Evolutionary conservation across 345 rosid species (phyloP).

Genomic region (Eutrema yunnanense): DNA sequence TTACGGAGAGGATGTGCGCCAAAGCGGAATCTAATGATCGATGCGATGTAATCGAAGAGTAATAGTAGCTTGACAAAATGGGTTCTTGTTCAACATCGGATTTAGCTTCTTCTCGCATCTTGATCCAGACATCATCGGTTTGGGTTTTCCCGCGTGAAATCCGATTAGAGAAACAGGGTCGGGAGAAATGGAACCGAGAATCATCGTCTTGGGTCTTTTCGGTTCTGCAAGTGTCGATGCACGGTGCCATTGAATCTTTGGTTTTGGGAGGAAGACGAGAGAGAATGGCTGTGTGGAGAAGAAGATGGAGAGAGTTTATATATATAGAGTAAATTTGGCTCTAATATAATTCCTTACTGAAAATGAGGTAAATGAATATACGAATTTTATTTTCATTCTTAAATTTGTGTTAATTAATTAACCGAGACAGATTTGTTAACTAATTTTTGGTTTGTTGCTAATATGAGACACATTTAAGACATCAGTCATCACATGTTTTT

Average conservation of each 20-base stretch:
- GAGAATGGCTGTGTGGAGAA: not conserved
- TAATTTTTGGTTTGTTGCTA: too few relatives aligned
- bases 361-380: too few relatives aligned
- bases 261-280: not conserved
- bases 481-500: too few relatives aligned
- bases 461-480: not conserved
- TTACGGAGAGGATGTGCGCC: conserved; percentile 59
- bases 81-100: conserved; percentile 64
- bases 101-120: conserved; percentile 62
- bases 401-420: too few relatives aligned
- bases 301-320: conserved; percentile 19
- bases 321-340: not conserved
- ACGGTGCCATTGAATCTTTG: conserved; percentile 51
- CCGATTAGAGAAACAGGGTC: conserved; percentile 36
- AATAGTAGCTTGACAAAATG: conserved; percentile 50
- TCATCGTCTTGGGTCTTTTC: conserved; percentile 33
- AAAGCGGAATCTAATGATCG: conserved; percentile 50
- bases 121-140: conserved; percentile 41
- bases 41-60: conserved; percentile 53
- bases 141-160: conserved; percentile 16
- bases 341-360: too few relatives aligned
- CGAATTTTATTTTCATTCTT: too few relatives aligned
- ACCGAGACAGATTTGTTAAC: not conserved
- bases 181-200: conserved; percentile 26
- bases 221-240: conserved; percentile 48